Evolutionary conservation across 441 rosid species (phyloP).

Genomic region (Manihot esculenta): DNA sequence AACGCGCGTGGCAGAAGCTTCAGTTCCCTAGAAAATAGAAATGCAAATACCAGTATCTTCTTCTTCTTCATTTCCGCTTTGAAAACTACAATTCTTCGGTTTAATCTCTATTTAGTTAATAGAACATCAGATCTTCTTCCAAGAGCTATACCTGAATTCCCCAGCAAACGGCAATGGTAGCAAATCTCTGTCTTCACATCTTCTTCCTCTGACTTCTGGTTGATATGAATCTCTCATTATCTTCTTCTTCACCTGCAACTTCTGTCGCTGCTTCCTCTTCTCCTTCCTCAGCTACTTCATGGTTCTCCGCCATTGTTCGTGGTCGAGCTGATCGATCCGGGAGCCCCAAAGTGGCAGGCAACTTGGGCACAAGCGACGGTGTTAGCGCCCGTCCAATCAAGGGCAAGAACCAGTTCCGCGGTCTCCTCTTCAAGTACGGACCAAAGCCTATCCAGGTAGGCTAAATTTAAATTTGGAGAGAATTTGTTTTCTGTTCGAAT

Average conservation of each 20-base stretch:
- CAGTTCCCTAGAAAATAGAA: too few species aligned
- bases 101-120: too few species aligned
- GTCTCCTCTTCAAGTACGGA: conserved; percentile 87
- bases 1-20: too few species aligned
- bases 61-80: neutral
- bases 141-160: neutral
- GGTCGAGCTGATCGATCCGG: conserved; percentile 58
- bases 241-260: conserved; percentile 37
- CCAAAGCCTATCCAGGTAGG: conserved; percentile 74
- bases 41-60: too few species aligned
- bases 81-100: neutral
- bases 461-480: neutral
- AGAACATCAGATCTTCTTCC: neutral
- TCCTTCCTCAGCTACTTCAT: conserved; percentile 46
- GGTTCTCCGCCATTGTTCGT: conserved; percentile 87
- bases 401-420: conserved; percentile 92
- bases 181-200: neutral
- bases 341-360: conserved; percentile 39
- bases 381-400: conserved; percentile 58
- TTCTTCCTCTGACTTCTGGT: neutral
- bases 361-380: conserved; percentile 16
- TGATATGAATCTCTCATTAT: conserved; percentile 49
- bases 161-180: neutral
- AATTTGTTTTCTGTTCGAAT: neutral
- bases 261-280: conserved; percentile 13